A percentile compares a stretch with the other conserved stretches of the same genome.
These are phyloP conservation scores for Fusarium sp. DNA, from an alignment of 2,329 filamentous ascomycete species.

Conservation along the genomic window DNA sequence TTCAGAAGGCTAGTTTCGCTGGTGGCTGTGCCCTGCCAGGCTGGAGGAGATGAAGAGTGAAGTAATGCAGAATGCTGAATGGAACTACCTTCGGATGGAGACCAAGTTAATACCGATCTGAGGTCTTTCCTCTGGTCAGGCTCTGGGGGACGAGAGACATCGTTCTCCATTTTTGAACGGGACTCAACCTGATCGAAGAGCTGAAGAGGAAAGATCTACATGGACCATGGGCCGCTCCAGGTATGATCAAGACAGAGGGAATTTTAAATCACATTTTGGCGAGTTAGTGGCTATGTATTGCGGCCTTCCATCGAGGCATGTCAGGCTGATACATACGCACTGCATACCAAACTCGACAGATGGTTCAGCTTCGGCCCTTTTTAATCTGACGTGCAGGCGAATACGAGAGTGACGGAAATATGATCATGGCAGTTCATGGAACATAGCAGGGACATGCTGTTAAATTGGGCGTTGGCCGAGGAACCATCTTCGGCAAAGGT, in stretches of 20 bases:
- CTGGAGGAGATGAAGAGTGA: not conserved
- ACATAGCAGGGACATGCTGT: not conserved
- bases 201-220: not conserved
- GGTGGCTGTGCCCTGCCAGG: not conserved
- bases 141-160: not conserved
- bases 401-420: not conserved
- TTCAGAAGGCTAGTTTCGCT: not conserved
- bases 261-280: not conserved
- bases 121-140: not conserved
- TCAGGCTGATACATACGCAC: not conserved
- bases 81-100: not conserved
- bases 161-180: not conserved
- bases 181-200: not conserved
- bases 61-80: not conserved
- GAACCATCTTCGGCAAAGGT: not conserved
- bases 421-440: not conserved
- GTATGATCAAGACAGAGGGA: not conserved
- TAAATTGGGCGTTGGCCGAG: not conserved
- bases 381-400: not conserved
- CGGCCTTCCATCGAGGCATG: not conserved
- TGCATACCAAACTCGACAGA: not conserved
- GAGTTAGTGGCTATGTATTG: not conserved
- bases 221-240: accelerated
- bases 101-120: not conserved
- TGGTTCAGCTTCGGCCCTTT: not conserved